These are phyloP conservation scores for Bipolaris cookei DNA, from an alignment of 2,329 filamentous ascomycete genomes.

Conservation along the genomic window DNA sequence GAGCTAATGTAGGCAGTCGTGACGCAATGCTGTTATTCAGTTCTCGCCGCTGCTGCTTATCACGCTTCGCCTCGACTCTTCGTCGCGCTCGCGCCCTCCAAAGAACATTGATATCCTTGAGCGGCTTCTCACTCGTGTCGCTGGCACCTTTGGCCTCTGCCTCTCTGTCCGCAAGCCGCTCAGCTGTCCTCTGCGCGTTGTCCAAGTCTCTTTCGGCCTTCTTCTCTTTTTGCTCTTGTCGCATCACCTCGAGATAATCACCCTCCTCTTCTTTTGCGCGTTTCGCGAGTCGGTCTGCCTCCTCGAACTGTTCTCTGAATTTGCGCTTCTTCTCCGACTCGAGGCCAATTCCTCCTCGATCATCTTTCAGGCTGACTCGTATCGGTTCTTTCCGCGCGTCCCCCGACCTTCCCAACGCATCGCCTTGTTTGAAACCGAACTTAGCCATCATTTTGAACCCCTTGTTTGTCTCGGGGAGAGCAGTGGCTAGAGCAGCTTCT, in stretches of 20 bases:
- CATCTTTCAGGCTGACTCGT: conserved; percentile 75
- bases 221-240: conserved; percentile 45
- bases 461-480: conserved; percentile 77
- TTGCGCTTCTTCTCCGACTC: conserved; percentile 84
- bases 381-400: conserved; percentile 72
- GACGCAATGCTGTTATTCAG: conserved; percentile 45
- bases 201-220: conserved; percentile 70
- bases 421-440: conserved; percentile 84
- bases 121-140: conserved; percentile 54
- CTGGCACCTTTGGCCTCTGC: conserved; percentile 32
- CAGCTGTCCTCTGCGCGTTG: conserved; percentile 82
- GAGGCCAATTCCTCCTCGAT: conserved; percentile 81
- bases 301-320: conserved; percentile 51
- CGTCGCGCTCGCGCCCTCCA: conserved; percentile 77
- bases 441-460: conserved; percentile 96
- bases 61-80: conserved; percentile 72
- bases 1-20: conserved; percentile 63
- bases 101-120: conserved; percentile 75
- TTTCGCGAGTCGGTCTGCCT: conserved; percentile 42
- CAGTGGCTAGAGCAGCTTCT: conserved; percentile 75
- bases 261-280: conserved; percentile 55
- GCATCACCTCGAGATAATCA: conserved; percentile 45
- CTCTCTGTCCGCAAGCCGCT: conserved; percentile 66
- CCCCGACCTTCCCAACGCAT: conserved; percentile 70
- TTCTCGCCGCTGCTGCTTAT: conserved; percentile 50